Evolutionary conservation across 345 rosid genomes (phyloP).

Genomic region (Eucalyptus cloeziana): DNA sequence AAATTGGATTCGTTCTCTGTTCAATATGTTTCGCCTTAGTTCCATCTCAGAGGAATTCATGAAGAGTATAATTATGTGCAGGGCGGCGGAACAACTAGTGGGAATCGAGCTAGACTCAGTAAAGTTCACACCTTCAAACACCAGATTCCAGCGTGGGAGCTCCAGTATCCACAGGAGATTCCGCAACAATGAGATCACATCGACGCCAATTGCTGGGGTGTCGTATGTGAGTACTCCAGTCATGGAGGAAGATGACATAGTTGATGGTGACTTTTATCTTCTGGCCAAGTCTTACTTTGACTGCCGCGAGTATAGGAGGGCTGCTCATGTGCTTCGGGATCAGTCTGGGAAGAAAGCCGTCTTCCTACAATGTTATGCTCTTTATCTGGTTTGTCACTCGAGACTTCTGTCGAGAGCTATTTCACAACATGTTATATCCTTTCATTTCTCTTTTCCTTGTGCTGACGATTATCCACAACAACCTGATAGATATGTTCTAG

Average conservation of each 20-base stretch:
- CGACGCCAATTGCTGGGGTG: constrained; percentile 61
- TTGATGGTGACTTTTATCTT: constrained; percentile 73
- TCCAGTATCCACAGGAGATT: constrained; percentile 83
- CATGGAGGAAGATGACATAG: constrained; percentile 70
- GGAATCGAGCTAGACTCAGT: constrained; percentile 88
- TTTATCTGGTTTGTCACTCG: constrained; percentile 55
- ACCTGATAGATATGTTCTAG: neutral
- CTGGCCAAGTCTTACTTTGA: constrained; percentile 89
- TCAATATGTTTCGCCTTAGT: neutral
- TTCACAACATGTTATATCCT: neutral
- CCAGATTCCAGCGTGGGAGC: constrained; percentile 96
- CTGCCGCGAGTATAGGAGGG: constrained; percentile 81
- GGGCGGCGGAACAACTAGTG: constrained; percentile 95
- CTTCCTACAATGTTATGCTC: constrained; percentile 85
- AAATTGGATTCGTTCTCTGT: neutral
- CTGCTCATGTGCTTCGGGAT: constrained; percentile 75
- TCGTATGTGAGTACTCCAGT: constrained; percentile 70
- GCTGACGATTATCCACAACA: neutral
- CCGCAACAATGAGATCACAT: constrained; percentile 57
- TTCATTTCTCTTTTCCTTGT: neutral
- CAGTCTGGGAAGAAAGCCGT: constrained; percentile 71
- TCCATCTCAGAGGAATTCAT: too few relatives aligned
- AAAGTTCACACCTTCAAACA: constrained; percentile 88
- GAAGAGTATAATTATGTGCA: neutral
- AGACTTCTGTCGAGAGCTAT: neutral